Conservation (phyloP, 2,329 filamentous ascomycete genomes). For the Hirsutella thompsonii region DNA sequence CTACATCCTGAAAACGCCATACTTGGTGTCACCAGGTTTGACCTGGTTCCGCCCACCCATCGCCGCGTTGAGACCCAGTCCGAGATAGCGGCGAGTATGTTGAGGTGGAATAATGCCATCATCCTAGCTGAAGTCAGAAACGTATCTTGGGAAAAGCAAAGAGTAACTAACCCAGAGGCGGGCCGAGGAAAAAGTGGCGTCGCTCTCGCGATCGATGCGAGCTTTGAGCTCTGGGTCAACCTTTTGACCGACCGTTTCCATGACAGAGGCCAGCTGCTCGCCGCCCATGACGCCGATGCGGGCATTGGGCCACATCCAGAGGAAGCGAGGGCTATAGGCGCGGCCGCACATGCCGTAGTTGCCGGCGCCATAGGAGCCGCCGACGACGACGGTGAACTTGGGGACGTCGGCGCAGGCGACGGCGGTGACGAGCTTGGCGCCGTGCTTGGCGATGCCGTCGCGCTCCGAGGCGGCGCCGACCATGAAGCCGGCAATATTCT, state of each 20-base stretch:
- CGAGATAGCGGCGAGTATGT: conserved; percentile 61
- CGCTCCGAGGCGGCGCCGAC: conserved; percentile 85
- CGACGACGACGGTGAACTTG: conserved; percentile 95
- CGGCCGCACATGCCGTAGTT: conserved; percentile 99
- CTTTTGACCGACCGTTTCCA: conserved; percentile 83
- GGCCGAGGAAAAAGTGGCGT: conserved; percentile 78
- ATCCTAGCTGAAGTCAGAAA: conserved; percentile 33
- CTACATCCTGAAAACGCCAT: conserved; percentile 77
- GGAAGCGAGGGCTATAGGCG: conserved; percentile 78
- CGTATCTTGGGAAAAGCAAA: background rate
- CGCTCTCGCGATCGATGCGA: conserved; percentile 80
- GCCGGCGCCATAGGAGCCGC: conserved; percentile 81
- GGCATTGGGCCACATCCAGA: conserved; percentile 98
- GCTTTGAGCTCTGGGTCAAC: conserved; percentile 69
- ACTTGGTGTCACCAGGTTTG: conserved; percentile 50
- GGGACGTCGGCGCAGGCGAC: conserved; percentile 90
- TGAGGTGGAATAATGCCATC: conserved; percentile 70
- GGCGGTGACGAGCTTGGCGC: conserved; percentile 90
- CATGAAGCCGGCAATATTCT: conserved; percentile 99
- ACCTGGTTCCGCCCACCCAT: conserved; percentile 54
- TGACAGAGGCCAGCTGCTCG: conserved; percentile 82
- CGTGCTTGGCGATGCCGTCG: conserved; percentile 94
- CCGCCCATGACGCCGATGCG: conserved; percentile 92
- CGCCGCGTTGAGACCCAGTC: conserved; percentile 58
- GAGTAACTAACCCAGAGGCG: conserved; percentile 57